These are phyloP conservation scores for Yamadazyma sp. DNA, from an alignment of 1,139 yeast genomes.

Conservation along the genomic window DNA sequence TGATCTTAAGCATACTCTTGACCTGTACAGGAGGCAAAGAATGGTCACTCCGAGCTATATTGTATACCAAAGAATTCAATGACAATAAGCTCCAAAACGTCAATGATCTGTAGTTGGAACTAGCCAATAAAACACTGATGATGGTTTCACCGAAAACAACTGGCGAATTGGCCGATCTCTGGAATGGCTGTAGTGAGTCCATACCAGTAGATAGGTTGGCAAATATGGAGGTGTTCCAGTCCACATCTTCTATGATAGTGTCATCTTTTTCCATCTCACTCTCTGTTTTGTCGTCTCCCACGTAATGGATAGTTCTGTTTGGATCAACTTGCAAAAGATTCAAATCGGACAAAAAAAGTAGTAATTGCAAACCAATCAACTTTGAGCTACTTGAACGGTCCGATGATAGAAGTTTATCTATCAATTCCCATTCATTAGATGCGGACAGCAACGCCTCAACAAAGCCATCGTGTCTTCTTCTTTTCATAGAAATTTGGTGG, in stretches of 20 bases:
- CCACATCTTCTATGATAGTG: background rate
- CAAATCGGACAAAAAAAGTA: slow-evolving; percentile 1
- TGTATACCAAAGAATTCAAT: slow-evolving; percentile 12
- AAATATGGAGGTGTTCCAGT: slow-evolving; percentile 1
- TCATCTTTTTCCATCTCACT: background rate
- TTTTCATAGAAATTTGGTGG: background rate
- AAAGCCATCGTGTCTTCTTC: slow-evolving; percentile 1
- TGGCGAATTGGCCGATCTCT: background rate
- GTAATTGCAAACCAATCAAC: slow-evolving; percentile 1
- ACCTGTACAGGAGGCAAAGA: slow-evolving; percentile 3
- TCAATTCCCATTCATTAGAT: slow-evolving; percentile 1
- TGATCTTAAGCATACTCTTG: slow-evolving; percentile 7
- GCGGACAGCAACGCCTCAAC: background rate
- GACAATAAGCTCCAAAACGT: slow-evolving; percentile 11
- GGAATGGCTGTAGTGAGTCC: background rate
- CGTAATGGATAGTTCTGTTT: background rate
- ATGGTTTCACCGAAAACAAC: background rate
- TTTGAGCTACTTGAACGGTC: background rate
- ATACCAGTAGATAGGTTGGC: background rate
- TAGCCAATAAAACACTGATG: slow-evolving; percentile 4
- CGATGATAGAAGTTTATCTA: background rate
- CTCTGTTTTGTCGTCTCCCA: background rate
- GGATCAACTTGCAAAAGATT: slow-evolving; percentile 2
- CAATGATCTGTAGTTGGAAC: slow-evolving; percentile 6
- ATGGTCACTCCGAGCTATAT: slow-evolving; percentile 2